Conservation (phyloP, 208 protist species). For the Trypanosoma boissoni region DNA sequence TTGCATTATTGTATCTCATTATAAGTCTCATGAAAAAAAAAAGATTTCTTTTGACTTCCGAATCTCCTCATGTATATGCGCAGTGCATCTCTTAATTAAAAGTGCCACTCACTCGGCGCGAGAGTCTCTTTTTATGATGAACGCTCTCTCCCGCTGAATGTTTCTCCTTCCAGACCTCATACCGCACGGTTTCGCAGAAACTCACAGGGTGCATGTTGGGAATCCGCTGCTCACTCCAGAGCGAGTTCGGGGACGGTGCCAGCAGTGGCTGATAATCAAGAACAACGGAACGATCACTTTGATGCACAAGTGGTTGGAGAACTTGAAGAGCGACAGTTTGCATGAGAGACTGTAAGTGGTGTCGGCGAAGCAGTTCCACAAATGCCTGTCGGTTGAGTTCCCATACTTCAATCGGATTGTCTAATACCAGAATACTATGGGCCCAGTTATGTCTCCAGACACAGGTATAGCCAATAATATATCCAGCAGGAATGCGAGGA, state of each 20-base stretch:
- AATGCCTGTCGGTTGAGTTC: conserved; percentile 56
- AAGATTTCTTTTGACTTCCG: too few relatives aligned
- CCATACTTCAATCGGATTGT: conserved; percentile 71
- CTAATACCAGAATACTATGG: conserved; percentile 53
- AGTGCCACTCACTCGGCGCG: not conserved
- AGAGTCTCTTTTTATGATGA: not conserved
- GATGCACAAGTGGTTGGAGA: conserved; percentile 55
- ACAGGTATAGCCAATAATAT: conserved; percentile 77
- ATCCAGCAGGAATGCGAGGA: conserved; percentile 40
- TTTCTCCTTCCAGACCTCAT: conserved; percentile 67
- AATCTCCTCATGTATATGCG: too few relatives aligned
- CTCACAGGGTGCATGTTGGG: conserved; percentile 67
- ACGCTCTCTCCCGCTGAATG: conserved; percentile 43
- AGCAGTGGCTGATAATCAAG: conserved; percentile 76
- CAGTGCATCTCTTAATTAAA: too few relatives aligned
- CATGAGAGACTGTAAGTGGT: conserved; percentile 49
- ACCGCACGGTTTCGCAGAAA: conserved; percentile 31
- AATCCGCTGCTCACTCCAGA: conserved; percentile 62
- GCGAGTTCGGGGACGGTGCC: conserved; percentile 57
- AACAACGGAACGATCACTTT: conserved; percentile 12
- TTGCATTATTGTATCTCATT: too few relatives aligned
- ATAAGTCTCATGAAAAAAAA: too few relatives aligned
- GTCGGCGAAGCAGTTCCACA: conserved; percentile 54
- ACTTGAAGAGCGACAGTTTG: conserved; percentile 59
- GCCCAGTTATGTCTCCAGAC: conserved; percentile 73